Conservation (phyloP, 306 rosid species). For the Acacia confusa region DNA sequence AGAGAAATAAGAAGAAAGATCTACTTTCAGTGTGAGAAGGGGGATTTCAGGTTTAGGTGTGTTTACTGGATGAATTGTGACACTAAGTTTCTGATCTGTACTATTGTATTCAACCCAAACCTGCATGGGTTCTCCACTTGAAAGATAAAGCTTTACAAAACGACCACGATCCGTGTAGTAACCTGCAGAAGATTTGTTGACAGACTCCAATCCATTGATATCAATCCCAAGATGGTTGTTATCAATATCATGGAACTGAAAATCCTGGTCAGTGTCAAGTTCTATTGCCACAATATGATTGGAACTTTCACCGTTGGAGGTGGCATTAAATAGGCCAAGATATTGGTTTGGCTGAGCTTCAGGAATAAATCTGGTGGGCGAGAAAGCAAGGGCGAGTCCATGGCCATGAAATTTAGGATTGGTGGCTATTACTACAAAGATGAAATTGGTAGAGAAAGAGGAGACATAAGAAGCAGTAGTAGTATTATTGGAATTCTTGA, state of each 20-base stretch:
- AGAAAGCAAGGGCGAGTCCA: not conserved
- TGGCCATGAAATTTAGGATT: not conserved
- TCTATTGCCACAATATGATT: not conserved
- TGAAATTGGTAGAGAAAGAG: not conserved
- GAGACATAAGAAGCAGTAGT: not conserved
- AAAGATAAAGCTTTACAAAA: not conserved
- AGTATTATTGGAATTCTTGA: not conserved
- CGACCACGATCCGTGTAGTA: not conserved
- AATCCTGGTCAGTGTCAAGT: not conserved
- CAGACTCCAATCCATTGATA: not conserved
- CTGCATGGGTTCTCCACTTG: not conserved
- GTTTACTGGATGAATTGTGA: not conserved
- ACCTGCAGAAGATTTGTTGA: not conserved
- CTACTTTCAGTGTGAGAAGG: not conserved
- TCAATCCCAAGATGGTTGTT: not conserved
- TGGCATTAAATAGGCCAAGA: not conserved
- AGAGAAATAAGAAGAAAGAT: not conserved
- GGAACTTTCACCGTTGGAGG: not conserved
- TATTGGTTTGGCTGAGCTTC: not conserved
- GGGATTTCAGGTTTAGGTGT: not conserved
- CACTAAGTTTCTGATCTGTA: not conserved
- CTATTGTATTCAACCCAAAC: not conserved
- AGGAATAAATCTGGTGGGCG: not conserved
- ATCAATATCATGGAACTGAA: not conserved
- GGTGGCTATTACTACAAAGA: not conserved